These are phyloP conservation scores for Polymyxa betae DNA, from an alignment of 208 protist species.

Conservation along the genomic window DNA sequence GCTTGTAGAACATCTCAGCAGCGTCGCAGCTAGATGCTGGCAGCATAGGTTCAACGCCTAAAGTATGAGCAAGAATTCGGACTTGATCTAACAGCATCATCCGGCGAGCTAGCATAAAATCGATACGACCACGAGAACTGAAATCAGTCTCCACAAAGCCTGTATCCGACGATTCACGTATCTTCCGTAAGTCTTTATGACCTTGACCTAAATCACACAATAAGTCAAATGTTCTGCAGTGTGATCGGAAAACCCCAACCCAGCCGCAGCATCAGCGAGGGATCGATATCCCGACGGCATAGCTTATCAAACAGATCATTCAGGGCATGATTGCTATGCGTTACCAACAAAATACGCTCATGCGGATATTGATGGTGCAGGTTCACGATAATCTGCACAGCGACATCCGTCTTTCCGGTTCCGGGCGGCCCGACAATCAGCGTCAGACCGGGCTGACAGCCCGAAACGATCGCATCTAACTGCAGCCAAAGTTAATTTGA, in stretches of 20 bases:
- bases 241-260: slow-evolving; percentile 56
- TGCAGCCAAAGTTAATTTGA: neutral
- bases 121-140: slow-evolving; percentile 74
- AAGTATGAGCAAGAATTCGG: slow-evolving; percentile 64
- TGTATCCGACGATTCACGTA: slow-evolving; percentile 59
- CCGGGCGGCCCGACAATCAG: slow-evolving; percentile 85
- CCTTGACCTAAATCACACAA: slow-evolving; percentile 69
- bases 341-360: slow-evolving; percentile 83
- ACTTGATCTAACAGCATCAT: slow-evolving; percentile 73
- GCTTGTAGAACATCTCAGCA: slow-evolving; percentile 76
- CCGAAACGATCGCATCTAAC: slow-evolving; percentile 70
- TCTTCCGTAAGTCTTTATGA: slow-evolving; percentile 71
- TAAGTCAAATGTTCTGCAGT: neutral
- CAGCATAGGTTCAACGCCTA: slow-evolving; percentile 65
- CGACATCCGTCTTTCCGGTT: slow-evolving; percentile 87
- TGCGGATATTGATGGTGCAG: slow-evolving; percentile 82
- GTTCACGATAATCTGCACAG: slow-evolving; percentile 81
- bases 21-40: slow-evolving; percentile 76
- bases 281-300: slow-evolving; percentile 76
- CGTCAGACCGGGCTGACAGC: slow-evolving; percentile 75
- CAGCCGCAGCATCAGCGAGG: slow-evolving; percentile 81
- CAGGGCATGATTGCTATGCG: slow-evolving; percentile 82
- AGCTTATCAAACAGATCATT: slow-evolving; percentile 76
- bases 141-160: slow-evolving; percentile 72
- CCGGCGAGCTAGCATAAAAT: slow-evolving; percentile 78